phyloP scores from a whole-genome alignment of 495 filamentous ascomycete species.

The Lentithecium fluviatile region DNA sequence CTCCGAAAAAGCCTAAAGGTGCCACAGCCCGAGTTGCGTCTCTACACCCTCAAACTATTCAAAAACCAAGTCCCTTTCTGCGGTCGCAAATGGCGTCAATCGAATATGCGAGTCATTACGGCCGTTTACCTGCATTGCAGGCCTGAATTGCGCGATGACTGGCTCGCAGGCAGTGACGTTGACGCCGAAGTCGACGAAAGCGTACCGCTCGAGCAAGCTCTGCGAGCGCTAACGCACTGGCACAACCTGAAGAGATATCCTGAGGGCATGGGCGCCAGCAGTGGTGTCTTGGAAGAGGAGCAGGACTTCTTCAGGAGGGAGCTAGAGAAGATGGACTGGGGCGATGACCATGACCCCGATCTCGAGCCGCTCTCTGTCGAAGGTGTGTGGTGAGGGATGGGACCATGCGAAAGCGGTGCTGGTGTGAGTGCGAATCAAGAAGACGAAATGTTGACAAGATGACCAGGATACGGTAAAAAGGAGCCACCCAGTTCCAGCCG shows the following conservation, averaged over 20 bases:
- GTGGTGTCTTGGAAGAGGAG: conserved; percentile 66
- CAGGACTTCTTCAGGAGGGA: conserved; percentile 88
- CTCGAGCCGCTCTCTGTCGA: background rate
- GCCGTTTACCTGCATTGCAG: conserved; percentile 91
- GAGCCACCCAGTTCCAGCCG: background rate
- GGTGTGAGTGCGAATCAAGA: too few relatives aligned
- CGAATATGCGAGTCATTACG: conserved; percentile 98
- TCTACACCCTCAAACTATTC: conserved; percentile 96
- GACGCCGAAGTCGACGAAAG: conserved; percentile 92
- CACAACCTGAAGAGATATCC: conserved; percentile 81
- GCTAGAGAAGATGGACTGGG: conserved; percentile 76
- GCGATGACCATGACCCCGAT: conserved; percentile 19
- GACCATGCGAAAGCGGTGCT: too few relatives aligned
- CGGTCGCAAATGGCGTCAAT: conserved; percentile 95
- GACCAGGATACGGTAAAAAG: too few relatives aligned
- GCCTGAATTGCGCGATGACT: conserved; percentile 91
- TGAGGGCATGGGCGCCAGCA: conserved; percentile 72
- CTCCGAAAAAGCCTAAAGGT: conserved; percentile 87
- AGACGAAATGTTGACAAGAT: too few relatives aligned
- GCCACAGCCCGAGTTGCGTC: conserved; percentile 78
- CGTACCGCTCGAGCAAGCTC: conserved; percentile 82
- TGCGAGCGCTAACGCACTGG: conserved; percentile 86
- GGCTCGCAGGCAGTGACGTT: conserved; percentile 86
- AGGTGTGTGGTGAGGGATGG: background rate
- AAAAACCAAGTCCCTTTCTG: conserved; percentile 98